phyloP scores from a whole-genome alignment of 345 rosid genomes.

The Lumnitzera littorea region DNA sequence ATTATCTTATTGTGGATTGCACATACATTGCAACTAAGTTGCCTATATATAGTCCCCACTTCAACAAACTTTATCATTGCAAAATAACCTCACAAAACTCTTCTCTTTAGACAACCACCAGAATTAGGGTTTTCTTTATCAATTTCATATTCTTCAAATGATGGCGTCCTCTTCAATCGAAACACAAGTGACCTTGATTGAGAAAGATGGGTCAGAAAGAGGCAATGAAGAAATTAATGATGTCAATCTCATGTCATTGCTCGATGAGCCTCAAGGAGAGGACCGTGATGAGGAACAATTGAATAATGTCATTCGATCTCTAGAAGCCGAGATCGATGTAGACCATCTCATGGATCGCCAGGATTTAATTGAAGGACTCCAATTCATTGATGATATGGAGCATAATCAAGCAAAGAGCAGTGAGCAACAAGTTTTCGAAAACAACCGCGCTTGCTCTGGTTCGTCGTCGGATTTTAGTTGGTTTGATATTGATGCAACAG shows the following conservation, averaged over 20 bases:
- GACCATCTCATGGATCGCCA: constrained; percentile 3
- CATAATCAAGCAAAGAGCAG: not conserved
- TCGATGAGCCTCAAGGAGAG: constrained; percentile 28
- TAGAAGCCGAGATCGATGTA: constrained; percentile 42
- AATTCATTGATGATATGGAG: not conserved
- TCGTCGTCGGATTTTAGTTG: constrained; percentile 8
- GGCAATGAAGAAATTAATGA: constrained; percentile 18
- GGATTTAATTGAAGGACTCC: constrained; percentile 1
- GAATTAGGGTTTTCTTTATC: not conserved
- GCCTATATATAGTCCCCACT: no score
- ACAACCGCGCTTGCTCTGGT: constrained; percentile 1
- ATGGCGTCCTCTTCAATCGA: constrained; percentile 23
- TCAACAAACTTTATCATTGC: no score
- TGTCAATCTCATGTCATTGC: constrained; percentile 27
- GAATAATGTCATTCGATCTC: constrained; percentile 35
- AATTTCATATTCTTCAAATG: not conserved
- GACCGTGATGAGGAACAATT: constrained; percentile 32
- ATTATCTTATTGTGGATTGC: no score
- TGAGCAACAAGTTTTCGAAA: not conserved
- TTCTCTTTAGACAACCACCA: no score
- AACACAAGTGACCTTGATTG: constrained; percentile 7
- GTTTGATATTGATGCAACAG: constrained; percentile 15
- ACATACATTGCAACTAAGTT: no score
- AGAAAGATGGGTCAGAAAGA: constrained; percentile 8
- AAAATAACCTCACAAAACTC: no score